Conservation (phyloP, 768 basidiomycete species). For the Kwoniella heveanensis region DNA sequence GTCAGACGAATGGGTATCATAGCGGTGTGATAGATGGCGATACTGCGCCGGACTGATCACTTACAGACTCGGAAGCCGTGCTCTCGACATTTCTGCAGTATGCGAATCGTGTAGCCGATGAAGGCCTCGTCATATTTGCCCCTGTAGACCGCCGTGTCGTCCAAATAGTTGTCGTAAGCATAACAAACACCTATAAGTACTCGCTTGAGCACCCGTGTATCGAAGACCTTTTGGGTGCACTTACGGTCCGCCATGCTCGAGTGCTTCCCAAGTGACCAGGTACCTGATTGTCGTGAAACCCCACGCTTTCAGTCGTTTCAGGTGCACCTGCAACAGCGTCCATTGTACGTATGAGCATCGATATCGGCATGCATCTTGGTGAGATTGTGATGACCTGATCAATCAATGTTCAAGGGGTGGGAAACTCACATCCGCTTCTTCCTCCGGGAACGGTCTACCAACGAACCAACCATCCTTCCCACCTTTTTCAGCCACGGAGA, state of each 20-base stretch:
- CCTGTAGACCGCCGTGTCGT: conserved; percentile 58
- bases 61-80: conserved; percentile 73
- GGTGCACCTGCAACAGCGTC: conserved; percentile 72
- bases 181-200: too few species aligned
- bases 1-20: not conserved
- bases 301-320: conserved; percentile 84
- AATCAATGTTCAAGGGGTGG: too few species aligned
- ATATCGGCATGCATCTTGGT: too few species aligned
- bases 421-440: conserved; percentile 62
- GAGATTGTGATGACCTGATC: not conserved
- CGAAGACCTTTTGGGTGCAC: too few species aligned
- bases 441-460: conserved; percentile 76
- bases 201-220: too few species aligned
- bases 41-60: conserved; percentile 13
- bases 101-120: conserved; percentile 85
- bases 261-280: conserved; percentile 89
- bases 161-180: not conserved
- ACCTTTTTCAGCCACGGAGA: conserved; percentile 70
- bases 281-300: conserved; percentile 84
- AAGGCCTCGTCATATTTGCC: conserved; percentile 86
- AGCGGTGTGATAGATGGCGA: not conserved
- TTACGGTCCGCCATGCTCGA: conserved; percentile 94
- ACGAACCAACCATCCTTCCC: conserved; percentile 71
- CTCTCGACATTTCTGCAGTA: conserved; percentile 86
- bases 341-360: not conserved